Conservation (phyloP, 768 basidiomycete genomes). For the Serendipita sp. region DNA sequence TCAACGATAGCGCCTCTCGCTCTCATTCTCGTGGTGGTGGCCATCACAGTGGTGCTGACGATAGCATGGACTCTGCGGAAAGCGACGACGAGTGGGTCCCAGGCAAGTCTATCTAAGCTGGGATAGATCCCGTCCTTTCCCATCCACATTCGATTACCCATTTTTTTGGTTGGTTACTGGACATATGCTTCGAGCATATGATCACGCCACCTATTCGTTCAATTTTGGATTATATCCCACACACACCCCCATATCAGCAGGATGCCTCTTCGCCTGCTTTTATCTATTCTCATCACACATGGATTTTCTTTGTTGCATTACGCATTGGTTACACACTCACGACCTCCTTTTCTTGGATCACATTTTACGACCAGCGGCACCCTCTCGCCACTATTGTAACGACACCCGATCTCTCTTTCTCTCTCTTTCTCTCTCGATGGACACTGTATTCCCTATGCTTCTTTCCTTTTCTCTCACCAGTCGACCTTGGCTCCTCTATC, state of each 20-base stretch:
- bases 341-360: neutral
- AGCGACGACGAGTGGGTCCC: constrained; percentile 5
- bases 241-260: neutral
- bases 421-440: no score
- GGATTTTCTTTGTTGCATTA: neutral
- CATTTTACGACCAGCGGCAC: neutral
- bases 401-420: neutral
- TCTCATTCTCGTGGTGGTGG: neutral
- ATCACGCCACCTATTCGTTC: neutral
- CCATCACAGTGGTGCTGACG: no score
- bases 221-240: neutral
- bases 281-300: neutral
- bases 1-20: neutral
- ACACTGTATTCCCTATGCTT: neutral
- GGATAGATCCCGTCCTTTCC: no score
- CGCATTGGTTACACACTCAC: neutral
- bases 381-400: neutral
- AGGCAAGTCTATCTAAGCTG: neutral
- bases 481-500: neutral
- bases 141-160: neutral
- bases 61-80: neutral
- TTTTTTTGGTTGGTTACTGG: neutral
- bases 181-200: neutral
- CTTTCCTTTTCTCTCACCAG: neutral
- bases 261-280: neutral